Conservation (phyloP, 1,284 basidiomycete genomes). For the Heterobasidion occidentale region DNA sequence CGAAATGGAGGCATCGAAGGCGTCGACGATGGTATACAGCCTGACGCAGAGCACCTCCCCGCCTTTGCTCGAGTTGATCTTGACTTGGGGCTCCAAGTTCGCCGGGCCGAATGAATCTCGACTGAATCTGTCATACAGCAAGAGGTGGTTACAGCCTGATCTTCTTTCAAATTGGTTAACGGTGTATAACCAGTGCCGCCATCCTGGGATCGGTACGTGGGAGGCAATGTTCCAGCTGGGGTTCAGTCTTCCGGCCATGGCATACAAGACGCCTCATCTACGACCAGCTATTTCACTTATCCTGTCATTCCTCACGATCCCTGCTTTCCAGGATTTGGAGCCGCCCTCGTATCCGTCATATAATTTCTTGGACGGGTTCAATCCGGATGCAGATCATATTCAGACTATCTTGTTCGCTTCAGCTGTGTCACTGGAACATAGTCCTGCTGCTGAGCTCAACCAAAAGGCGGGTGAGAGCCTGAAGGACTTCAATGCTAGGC, state of each 20-base stretch:
- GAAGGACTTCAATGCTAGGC: background rate
- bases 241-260: slow-evolving; percentile 4
- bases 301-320: background rate
- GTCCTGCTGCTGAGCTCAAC: background rate
- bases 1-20: too few species aligned
- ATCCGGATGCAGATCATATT: background rate
- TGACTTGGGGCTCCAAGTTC: background rate
- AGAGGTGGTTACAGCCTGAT: background rate
- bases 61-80: too few species aligned
- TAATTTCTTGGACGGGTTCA: background rate
- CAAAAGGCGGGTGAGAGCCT: background rate
- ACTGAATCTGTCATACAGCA: background rate
- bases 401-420: too few species aligned
- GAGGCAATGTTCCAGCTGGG: background rate
- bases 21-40: too few species aligned
- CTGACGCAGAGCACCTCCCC: too few species aligned
- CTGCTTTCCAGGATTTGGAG: background rate
- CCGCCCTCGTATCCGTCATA: slow-evolving; percentile 1
- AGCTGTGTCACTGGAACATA: too few species aligned
- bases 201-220: background rate
- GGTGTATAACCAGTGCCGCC: slow-evolving; percentile 5
- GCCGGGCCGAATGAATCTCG: background rate
- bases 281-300: background rate
- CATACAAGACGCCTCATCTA: slow-evolving; percentile 2
- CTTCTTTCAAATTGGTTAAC: slow-evolving; percentile 1